Conservation (phyloP, 2,329 filamentous ascomycete genomes). For the Sporothrix mexicana region DNA sequence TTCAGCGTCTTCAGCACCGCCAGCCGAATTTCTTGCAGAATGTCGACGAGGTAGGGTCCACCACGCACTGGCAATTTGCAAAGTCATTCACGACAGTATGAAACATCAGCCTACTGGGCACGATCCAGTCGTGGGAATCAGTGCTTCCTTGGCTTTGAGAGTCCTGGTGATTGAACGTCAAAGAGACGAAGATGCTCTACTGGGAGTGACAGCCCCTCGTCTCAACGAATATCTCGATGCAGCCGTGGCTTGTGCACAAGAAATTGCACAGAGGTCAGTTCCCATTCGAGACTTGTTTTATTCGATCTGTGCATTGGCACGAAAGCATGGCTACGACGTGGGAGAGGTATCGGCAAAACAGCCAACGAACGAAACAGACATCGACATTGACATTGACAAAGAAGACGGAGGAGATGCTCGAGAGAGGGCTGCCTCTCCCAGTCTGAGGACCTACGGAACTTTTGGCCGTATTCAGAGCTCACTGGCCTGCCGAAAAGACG, state of each 20-base stretch:
- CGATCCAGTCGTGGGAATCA: constrained; percentile 28
- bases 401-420: neutral
- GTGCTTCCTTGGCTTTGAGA: constrained; percentile 24
- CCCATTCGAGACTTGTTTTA: constrained; percentile 31
- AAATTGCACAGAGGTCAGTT: constrained; percentile 29
- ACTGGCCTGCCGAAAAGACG: constrained; percentile 29
- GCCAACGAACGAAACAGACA: neutral
- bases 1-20: neutral
- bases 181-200: constrained; percentile 20
- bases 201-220: constrained; percentile 12
- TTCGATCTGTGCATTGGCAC: constrained; percentile 23
- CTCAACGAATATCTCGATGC: constrained; percentile 16
- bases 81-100: constrained; percentile 20
- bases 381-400: neutral
- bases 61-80: constrained; percentile 28
- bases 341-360: neutral
- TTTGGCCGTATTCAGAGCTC: constrained; percentile 31
- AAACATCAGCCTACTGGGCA: constrained; percentile 19
- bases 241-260: constrained; percentile 25
- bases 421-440: constrained; percentile 25
- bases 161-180: constrained; percentile 21
- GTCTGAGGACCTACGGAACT: constrained; percentile 29
- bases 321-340: constrained; percentile 27
- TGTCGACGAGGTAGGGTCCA: constrained; percentile 27
- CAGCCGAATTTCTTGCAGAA: neutral